Conservation (phyloP, 805 yeast genomes). For the Teunomyces stri region DNA sequence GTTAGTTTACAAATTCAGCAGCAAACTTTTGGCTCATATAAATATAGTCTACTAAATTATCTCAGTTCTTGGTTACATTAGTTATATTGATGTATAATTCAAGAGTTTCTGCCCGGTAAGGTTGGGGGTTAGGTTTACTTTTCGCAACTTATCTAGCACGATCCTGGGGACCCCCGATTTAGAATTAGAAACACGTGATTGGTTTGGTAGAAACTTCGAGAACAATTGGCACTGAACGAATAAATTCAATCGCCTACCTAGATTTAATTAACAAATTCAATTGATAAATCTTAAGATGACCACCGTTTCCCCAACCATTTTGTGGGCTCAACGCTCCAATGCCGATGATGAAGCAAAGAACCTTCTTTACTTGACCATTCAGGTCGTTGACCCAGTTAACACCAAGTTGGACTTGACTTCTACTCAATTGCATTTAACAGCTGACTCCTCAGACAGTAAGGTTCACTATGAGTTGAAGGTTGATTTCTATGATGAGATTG, state of each 20-base stretch:
- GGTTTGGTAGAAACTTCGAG: constrained; percentile 1
- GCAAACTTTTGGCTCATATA: no score
- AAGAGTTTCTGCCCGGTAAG: no score
- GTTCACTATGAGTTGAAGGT: constrained; percentile 62
- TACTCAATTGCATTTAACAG: constrained; percentile 50
- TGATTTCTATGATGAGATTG: constrained; percentile 76
- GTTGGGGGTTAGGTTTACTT: no score
- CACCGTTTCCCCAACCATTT: constrained; percentile 49
- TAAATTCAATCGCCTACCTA: constrained; percentile 1
- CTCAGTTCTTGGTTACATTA: no score
- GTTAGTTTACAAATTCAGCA: no score
- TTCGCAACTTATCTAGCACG: no score
- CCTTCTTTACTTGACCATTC: constrained; percentile 69
- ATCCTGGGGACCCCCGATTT: no score
- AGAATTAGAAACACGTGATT: not conserved
- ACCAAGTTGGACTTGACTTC: constrained; percentile 62
- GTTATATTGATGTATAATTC: no score
- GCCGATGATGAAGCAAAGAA: constrained; percentile 72
- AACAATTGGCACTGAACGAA: not conserved
- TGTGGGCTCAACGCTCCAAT: constrained; percentile 97
- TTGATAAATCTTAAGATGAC: constrained; percentile 14
- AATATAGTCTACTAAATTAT: no score
- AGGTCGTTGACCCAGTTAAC: constrained; percentile 65
- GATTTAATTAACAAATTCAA: not conserved
- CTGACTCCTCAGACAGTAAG: constrained; percentile 42